phyloP scores from a whole-genome alignment of 1,139 yeast species.

The Zygoascus hellenicus region DNA sequence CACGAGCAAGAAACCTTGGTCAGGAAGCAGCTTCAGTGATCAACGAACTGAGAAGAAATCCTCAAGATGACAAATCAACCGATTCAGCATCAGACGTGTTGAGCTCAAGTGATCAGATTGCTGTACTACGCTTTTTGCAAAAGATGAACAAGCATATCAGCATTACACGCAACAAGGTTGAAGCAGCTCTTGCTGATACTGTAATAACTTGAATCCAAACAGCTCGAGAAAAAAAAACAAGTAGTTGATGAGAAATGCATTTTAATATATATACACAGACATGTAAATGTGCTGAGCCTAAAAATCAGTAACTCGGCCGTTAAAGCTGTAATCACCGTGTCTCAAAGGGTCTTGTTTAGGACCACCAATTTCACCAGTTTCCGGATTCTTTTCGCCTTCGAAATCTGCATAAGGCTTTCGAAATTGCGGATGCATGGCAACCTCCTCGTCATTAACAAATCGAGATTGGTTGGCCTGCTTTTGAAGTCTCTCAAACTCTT shows the following conservation, averaged over 20 bases:
- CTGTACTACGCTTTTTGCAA: constrained; percentile 1
- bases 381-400: constrained; percentile 90
- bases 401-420: constrained; percentile 85
- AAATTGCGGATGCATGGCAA: constrained; percentile 61
- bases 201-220: background rate
- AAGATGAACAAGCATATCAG: constrained; percentile 5
- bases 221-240: too few species aligned
- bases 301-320: constrained; percentile 95
- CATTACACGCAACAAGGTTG: constrained; percentile 1
- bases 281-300: constrained; percentile 28
- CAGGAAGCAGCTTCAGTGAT: constrained; percentile 1
- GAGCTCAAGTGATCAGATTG: background rate
- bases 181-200: background rate
- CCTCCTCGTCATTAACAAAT: constrained; percentile 69
- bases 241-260: background rate
- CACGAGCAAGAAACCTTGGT: background rate
- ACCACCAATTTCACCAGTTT: constrained; percentile 93
- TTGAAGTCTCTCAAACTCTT: constrained; percentile 84
- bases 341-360: constrained; percentile 97
- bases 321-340: constrained; percentile 91
- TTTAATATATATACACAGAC: background rate
- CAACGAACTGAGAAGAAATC: constrained; percentile 14
- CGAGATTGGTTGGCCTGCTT: constrained; percentile 74
- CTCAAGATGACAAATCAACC: background rate
- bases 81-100: background rate